Evolutionary conservation across 2,329 filamentous ascomycete genomes (phyloP).

Genomic region (Aspergillus pseudoterreus): DNA sequence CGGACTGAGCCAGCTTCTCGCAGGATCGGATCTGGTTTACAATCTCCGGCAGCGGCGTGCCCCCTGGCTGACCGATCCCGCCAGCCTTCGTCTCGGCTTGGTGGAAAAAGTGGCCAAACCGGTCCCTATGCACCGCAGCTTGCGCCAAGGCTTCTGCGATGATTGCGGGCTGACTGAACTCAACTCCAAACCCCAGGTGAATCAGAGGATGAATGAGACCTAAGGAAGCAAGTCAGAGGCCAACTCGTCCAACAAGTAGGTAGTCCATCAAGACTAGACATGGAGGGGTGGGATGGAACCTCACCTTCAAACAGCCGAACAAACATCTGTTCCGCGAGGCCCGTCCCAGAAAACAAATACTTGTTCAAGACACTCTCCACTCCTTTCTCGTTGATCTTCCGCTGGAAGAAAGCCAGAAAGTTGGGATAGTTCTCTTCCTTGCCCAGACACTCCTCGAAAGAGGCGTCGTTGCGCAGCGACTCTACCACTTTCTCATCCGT

Average conservation of each 20-base stretch:
- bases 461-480: constrained; percentile 54
- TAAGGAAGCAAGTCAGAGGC: constrained; percentile 16
- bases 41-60: constrained; percentile 53
- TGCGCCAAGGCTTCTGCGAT: constrained; percentile 78
- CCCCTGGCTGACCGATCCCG: constrained; percentile 24
- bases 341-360: constrained; percentile 65
- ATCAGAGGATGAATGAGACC: constrained; percentile 77
- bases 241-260: background rate
- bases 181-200: constrained; percentile 78
- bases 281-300: constrained; percentile 11
- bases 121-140: constrained; percentile 63
- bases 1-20: constrained; percentile 54
- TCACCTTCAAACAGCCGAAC: constrained; percentile 63
- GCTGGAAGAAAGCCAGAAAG: constrained; percentile 73
- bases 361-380: constrained; percentile 62
- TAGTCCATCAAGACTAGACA: background rate
- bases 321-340: constrained; percentile 65
- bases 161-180: constrained; percentile 77
- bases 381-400: constrained; percentile 63
- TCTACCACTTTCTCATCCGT: constrained; percentile 50
- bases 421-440: constrained; percentile 64
- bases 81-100: constrained; percentile 33
- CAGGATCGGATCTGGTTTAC: constrained; percentile 58
- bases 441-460: constrained; percentile 60
- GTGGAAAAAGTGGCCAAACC: constrained; percentile 53